phyloP scores from a whole-genome alignment of 2,329 filamentous ascomycete genomes.

The Pseudonectria buxi region DNA sequence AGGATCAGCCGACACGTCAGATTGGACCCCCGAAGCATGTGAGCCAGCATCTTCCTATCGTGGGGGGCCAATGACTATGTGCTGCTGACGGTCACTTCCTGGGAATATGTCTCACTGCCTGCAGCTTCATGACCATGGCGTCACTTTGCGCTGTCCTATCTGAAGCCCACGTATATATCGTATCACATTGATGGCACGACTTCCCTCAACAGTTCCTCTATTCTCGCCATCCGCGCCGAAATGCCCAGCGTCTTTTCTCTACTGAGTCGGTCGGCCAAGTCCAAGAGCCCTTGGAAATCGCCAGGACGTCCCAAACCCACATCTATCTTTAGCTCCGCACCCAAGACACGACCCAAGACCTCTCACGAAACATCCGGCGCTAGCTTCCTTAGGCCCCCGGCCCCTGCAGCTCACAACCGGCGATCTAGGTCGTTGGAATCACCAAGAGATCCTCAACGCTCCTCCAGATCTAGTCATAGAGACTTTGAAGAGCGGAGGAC shows the following conservation, averaged over 20 bases:
- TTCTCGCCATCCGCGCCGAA: background rate
- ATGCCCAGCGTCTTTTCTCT: constrained; percentile 16
- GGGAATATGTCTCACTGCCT: too few species aligned
- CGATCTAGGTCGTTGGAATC: constrained; percentile 17
- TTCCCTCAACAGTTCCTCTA: background rate
- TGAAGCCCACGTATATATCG: background rate
- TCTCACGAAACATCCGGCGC: constrained; percentile 6
- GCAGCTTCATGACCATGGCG: too few species aligned
- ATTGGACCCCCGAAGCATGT: constrained; percentile 5
- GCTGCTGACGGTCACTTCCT: background rate
- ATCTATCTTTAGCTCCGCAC: background rate
- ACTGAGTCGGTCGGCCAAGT: constrained; percentile 8
- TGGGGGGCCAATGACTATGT: constrained; percentile 10
- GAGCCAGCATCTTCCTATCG: constrained; percentile 5
- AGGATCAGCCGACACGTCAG: constrained; percentile 24
- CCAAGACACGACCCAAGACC: constrained; percentile 8
- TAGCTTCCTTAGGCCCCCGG: constrained; percentile 5
- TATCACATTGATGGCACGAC: background rate
- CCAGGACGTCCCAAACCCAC: constrained; percentile 8
- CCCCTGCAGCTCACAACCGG: constrained; percentile 1
- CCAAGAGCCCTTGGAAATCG: constrained; percentile 9
- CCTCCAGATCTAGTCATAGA: constrained; percentile 4
- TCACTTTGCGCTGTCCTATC: too few species aligned
- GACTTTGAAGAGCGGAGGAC: constrained; percentile 1
- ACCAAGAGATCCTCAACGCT: constrained; percentile 8